Evolutionary conservation across 2,329 filamentous ascomycete genomes (phyloP).

Genomic region (Colletotrichum musae): DNA sequence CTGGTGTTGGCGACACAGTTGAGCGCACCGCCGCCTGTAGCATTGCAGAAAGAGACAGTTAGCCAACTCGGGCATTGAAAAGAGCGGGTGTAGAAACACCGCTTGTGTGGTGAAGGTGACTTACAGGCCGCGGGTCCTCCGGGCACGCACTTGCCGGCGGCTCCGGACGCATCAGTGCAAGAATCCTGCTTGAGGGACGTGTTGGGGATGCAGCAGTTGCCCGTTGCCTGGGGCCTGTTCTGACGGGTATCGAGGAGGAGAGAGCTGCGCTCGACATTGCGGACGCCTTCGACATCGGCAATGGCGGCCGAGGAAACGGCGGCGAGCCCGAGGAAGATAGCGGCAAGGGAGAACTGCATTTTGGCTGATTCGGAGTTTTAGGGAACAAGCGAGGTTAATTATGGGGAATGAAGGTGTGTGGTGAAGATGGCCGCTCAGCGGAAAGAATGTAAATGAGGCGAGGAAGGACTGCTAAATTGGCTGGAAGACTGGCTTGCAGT

Average conservation of each 20-base stretch:
- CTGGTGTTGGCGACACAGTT: slow-evolving; percentile 47
- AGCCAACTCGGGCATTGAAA: too few species aligned
- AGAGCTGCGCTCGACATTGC: slow-evolving; percentile 3
- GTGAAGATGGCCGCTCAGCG: slow-evolving; percentile 14
- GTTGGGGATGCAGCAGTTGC: slow-evolving; percentile 51
- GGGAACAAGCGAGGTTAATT: too few species aligned
- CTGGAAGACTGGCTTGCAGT: slow-evolving; percentile 6
- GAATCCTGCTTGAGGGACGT: slow-evolving; percentile 53
- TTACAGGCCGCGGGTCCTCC: slow-evolving; percentile 50
- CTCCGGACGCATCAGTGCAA: slow-evolving; percentile 48
- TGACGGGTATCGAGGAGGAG: slow-evolving; percentile 44
- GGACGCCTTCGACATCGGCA: slow-evolving; percentile 42
- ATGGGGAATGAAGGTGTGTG: neutral
- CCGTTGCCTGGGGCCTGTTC: slow-evolving; percentile 52
- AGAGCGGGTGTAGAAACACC: too few species aligned
- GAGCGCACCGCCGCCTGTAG: slow-evolving; percentile 45
- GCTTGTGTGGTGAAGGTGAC: slow-evolving; percentile 17
- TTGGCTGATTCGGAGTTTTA: slow-evolving; percentile 30
- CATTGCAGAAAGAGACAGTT: too few species aligned
- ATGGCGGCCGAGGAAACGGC: slow-evolving; percentile 44
- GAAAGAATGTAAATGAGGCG: slow-evolving; percentile 12
- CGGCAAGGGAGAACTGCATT: slow-evolving; percentile 47
- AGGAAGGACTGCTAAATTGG: neutral
- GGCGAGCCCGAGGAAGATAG: slow-evolving; percentile 46
- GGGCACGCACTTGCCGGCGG: slow-evolving; percentile 50